Conservation (phyloP, 106 monocot genomes). For the Triglochin maritima region DNA sequence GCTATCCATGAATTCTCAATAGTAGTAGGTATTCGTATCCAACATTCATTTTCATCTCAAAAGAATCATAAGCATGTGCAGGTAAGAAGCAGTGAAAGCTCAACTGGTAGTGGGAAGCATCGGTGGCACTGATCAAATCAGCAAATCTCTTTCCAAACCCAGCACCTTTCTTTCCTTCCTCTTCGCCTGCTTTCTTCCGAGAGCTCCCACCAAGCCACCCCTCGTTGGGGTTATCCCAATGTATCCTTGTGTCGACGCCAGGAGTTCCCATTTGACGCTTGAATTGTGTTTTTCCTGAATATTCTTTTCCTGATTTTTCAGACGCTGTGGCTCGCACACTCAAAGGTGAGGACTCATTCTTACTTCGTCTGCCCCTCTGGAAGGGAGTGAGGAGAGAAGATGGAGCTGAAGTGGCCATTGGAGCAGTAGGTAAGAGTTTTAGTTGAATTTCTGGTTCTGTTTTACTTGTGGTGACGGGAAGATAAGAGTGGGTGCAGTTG, state of each 20-base stretch:
- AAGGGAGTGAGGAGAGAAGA: background rate
- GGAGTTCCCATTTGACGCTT: slow-evolving; percentile 20
- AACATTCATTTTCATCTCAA: background rate
- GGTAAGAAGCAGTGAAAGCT: background rate
- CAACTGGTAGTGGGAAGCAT: slow-evolving; percentile 68
- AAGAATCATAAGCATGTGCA: background rate
- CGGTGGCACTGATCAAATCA: slow-evolving; percentile 35
- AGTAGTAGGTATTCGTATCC: background rate
- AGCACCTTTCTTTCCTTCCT: slow-evolving; percentile 9
- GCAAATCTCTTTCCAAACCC: slow-evolving; percentile 37
- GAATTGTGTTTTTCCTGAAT: background rate
- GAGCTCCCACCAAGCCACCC: slow-evolving; percentile 64
- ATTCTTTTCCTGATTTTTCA: background rate
- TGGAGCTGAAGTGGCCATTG: background rate
- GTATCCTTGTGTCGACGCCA: slow-evolving; percentile 75
- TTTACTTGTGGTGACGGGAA: too few relatives aligned
- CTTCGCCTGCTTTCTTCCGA: background rate
- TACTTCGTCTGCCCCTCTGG: background rate
- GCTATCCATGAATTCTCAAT: background rate
- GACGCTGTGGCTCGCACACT: background rate
- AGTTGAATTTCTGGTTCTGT: too few relatives aligned
- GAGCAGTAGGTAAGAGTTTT: background rate
- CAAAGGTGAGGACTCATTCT: background rate
- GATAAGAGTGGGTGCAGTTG: too few relatives aligned
- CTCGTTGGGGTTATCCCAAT: slow-evolving; percentile 65